Conservation (phyloP, 1,139 yeast species). For the Geotrichum restrictum region DNA sequence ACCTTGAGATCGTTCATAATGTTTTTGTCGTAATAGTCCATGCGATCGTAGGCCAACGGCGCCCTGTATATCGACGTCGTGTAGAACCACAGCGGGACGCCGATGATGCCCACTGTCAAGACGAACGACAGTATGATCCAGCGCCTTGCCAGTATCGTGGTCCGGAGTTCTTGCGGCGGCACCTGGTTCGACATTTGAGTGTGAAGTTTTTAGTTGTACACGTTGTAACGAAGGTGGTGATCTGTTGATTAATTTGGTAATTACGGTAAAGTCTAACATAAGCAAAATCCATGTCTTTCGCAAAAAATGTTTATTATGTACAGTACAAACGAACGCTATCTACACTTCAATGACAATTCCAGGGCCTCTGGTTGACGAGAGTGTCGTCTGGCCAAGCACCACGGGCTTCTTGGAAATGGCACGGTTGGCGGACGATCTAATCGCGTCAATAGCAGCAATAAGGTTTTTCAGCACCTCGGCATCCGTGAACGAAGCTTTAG, state of each 20-base stretch:
- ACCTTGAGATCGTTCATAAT: conserved; percentile 43
- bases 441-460: conserved; percentile 62
- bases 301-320: neutral
- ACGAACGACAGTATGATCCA: conserved; percentile 28
- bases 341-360: conserved; percentile 65
- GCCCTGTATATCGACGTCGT: conserved; percentile 78
- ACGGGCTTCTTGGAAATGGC: conserved; percentile 57
- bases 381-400: conserved; percentile 62
- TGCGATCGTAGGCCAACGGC: conserved; percentile 56
- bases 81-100: conserved; percentile 66
- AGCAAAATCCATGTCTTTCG: neutral
- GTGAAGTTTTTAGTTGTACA: neutral
- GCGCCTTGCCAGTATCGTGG: conserved; percentile 10
- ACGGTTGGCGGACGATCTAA: conserved; percentile 54
- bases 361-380: conserved; percentile 77
- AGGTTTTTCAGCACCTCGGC: conserved; percentile 70
- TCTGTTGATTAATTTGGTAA: conserved; percentile 2
- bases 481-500: conserved; percentile 64
- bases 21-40: conserved; percentile 43
- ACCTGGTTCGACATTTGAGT: neutral
- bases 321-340: neutral
- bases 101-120: conserved; percentile 50
- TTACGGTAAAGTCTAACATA: neutral
- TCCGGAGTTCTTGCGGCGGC: conserved; percentile 11
- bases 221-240: conserved; percentile 5